Conservation (phyloP, 2,329 filamentous ascomycete genomes). For the Cordyceps farinosa region DNA sequence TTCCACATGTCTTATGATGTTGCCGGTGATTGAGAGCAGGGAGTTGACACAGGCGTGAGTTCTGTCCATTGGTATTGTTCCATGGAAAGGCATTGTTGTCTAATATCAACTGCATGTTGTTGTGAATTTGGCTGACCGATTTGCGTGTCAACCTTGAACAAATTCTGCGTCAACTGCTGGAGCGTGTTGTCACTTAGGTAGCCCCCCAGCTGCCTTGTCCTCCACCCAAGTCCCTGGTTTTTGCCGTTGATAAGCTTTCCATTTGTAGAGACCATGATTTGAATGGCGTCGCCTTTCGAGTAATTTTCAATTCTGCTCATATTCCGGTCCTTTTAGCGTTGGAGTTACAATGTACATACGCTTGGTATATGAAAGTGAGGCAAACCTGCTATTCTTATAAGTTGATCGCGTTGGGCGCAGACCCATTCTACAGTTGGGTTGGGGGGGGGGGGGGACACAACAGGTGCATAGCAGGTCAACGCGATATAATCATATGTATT, state of each 20-base stretch:
- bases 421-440: too few species aligned
- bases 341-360: too few species aligned
- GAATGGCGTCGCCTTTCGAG: too few species aligned
- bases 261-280: constrained; percentile 21
- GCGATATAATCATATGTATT: not conserved
- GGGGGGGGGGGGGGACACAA: too few species aligned
- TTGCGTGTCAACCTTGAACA: not conserved
- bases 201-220: constrained; percentile 19
- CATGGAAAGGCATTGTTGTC: not conserved
- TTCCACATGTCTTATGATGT: not conserved
- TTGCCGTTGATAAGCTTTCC: constrained; percentile 20
- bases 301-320: constrained; percentile 20
- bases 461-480: too few species aligned
- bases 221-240: constrained; percentile 19
- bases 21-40: not conserved
- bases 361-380: too few species aligned
- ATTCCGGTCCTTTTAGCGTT: constrained; percentile 14
- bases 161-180: not conserved
- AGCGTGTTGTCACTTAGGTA: constrained; percentile 16
- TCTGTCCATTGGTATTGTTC: not conserved
- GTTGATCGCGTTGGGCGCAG: too few species aligned
- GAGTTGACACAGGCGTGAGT: not conserved
- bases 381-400: too few species aligned
- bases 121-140: not conserved
- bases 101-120: not conserved